Conservation (phyloP, 2,329 filamentous ascomycete species). For the Biscogniauxia sp. region DNA sequence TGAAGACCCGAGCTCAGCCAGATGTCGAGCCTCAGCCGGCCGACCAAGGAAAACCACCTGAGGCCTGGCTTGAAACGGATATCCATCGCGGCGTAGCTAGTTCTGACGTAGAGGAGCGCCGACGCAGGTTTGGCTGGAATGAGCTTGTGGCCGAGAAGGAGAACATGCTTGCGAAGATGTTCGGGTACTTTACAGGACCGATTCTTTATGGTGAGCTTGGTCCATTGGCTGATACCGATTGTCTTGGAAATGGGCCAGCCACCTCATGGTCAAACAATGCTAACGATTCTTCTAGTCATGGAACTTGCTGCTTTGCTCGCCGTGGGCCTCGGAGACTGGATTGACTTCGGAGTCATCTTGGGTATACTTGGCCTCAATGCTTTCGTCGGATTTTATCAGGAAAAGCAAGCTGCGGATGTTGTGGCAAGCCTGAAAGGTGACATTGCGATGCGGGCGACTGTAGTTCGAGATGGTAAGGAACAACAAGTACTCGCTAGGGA, state of each 20-base stretch:
- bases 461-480: constrained; percentile 66
- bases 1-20: constrained; percentile 39
- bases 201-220: constrained; percentile 66
- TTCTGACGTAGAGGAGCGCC: constrained; percentile 56
- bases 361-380: constrained; percentile 75
- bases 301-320: constrained; percentile 72
- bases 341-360: constrained; percentile 75
- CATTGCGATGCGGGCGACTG: constrained; percentile 70
- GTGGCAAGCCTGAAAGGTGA: constrained; percentile 74
- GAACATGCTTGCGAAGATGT: constrained; percentile 67
- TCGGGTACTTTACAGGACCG: constrained; percentile 70
- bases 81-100: constrained; percentile 58
- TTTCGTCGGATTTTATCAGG: constrained; percentile 75
- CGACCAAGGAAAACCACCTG: constrained; percentile 47
- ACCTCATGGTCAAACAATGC: background rate
- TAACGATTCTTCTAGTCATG: constrained; percentile 55
- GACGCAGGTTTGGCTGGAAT: constrained; percentile 66
- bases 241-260: background rate
- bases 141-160: constrained; percentile 69
- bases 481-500: constrained; percentile 70
- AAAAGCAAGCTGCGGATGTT: constrained; percentile 77
- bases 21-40: constrained; percentile 37
- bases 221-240: constrained; percentile 23
- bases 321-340: constrained; percentile 72
- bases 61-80: constrained; percentile 65